Conservation (phyloP, 768 basidiomycete species). For the Roridomyces roridus region DNA sequence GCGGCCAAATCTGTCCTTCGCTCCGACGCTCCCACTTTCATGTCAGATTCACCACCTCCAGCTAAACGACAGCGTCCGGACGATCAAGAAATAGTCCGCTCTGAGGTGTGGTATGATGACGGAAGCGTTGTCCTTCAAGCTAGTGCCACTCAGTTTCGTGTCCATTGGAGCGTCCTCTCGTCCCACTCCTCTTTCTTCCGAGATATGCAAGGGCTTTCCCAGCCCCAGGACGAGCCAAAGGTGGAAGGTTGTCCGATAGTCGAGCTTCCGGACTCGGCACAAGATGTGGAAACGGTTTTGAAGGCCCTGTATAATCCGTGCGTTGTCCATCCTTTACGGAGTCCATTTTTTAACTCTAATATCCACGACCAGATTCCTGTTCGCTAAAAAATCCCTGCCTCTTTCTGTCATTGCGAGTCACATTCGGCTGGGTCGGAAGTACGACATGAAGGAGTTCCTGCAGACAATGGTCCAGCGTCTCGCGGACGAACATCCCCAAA, state of each 20-base stretch:
- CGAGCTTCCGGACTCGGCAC: conserved; percentile 17
- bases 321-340: background rate
- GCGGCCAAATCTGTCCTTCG: no score
- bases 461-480: conserved; percentile 8
- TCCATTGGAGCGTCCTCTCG: conserved; percentile 28
- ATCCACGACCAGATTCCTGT: no score
- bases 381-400: background rate
- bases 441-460: conserved; percentile 9
- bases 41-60: background rate
- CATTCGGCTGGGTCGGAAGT: conserved; percentile 11
- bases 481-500: conserved; percentile 15
- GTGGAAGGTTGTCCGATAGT: conserved; percentile 25
- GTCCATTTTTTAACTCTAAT: no score
- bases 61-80: background rate
- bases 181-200: conserved; percentile 26
- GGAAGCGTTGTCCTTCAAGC: conserved; percentile 29
- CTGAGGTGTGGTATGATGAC: conserved; percentile 26
- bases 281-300: conserved; percentile 23
- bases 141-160: conserved; percentile 26
- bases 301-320: conserved; percentile 23
- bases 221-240: conserved; percentile 16
- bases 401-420: conserved; percentile 3
- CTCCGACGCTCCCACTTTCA: no score
- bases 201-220: conserved; percentile 13
- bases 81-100: conserved; percentile 1